Conservation (phyloP, 352 stramenopile species). For the Pilasporangium apinafurcum region DNA sequence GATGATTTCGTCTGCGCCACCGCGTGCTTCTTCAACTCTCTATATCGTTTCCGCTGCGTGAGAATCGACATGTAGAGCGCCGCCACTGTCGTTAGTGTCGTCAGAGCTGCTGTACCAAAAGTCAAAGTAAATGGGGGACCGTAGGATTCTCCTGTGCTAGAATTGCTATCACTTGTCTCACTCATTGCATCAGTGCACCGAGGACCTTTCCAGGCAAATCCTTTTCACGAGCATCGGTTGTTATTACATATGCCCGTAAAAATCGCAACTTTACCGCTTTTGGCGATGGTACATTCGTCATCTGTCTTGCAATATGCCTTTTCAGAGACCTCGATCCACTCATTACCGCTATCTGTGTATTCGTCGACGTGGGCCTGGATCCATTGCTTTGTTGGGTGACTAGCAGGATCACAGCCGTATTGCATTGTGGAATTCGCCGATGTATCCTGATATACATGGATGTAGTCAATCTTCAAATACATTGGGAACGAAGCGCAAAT, state of each 20-base stretch:
- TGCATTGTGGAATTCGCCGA: constrained; percentile 10
- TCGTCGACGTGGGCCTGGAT: constrained; percentile 24
- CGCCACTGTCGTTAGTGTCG: background rate
- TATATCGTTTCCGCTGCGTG: background rate
- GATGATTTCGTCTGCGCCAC: background rate
- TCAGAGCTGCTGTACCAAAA: background rate
- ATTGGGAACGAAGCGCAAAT: constrained; percentile 44
- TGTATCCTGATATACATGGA: constrained; percentile 75
- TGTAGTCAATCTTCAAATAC: constrained; percentile 78
- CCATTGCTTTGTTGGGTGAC: constrained; percentile 23
- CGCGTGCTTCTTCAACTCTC: background rate
- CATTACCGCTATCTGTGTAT: constrained; percentile 22
- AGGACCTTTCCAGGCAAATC: constrained; percentile 23
- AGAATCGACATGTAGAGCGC: background rate
- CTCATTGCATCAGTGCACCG: constrained; percentile 15
- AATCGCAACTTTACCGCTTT: constrained; percentile 9
- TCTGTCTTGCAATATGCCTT: constrained; percentile 17
- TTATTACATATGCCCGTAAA: constrained; percentile 20
- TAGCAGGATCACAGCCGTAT: constrained; percentile 23
- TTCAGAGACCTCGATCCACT: constrained; percentile 9
- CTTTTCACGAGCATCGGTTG: constrained; percentile 19
- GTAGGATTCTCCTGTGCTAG: background rate
- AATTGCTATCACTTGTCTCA: background rate
- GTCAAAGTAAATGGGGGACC: constrained; percentile 1
- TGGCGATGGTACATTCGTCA: constrained; percentile 24